Conservation (phyloP, 2,329 filamentous ascomycete species). For the Chaetothyriales sp. region DNA sequence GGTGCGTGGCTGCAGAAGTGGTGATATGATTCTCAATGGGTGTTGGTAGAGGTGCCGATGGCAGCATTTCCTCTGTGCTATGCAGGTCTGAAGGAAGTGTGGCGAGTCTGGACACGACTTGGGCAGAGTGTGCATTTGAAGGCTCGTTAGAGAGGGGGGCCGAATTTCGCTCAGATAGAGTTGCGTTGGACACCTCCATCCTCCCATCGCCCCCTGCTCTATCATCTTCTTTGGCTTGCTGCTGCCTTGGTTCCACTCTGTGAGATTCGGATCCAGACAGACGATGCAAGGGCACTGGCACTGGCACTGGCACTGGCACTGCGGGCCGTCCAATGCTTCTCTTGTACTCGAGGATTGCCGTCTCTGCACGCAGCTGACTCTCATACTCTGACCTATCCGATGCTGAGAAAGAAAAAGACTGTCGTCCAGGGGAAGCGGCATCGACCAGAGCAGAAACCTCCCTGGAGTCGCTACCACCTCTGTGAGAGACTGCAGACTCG, state of each 20-base stretch:
- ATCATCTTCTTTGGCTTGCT: conserved; percentile 2
- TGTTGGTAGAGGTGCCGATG: not conserved
- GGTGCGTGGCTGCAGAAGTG: not conserved
- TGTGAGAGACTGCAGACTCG: not conserved
- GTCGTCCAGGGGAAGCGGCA: not conserved
- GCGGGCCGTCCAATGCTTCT: conserved; percentile 19
- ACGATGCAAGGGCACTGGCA: conserved; percentile 24
- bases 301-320: too few relatives aligned
- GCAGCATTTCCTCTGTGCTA: not conserved
- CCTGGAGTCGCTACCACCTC: not conserved
- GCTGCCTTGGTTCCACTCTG: conserved; percentile 15
- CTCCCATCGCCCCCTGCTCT: too few relatives aligned
- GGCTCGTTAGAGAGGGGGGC: conserved; percentile 4
- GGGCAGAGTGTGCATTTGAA: conserved; percentile 5
- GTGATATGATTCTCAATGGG: not conserved
- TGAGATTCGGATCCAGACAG: conserved; percentile 27
- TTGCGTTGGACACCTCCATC: not conserved
- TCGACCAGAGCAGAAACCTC: not conserved
- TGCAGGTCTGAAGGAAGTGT: conserved; percentile 1
- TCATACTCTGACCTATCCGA: not conserved
- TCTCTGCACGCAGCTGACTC: not conserved
- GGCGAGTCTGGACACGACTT: conserved; percentile 1
- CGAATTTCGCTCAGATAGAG: not conserved
- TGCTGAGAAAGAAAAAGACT: not conserved
- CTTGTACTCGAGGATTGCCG: not conserved